Conservation (phyloP, 345 rosid genomes). For the Salix koriyanagi region DNA sequence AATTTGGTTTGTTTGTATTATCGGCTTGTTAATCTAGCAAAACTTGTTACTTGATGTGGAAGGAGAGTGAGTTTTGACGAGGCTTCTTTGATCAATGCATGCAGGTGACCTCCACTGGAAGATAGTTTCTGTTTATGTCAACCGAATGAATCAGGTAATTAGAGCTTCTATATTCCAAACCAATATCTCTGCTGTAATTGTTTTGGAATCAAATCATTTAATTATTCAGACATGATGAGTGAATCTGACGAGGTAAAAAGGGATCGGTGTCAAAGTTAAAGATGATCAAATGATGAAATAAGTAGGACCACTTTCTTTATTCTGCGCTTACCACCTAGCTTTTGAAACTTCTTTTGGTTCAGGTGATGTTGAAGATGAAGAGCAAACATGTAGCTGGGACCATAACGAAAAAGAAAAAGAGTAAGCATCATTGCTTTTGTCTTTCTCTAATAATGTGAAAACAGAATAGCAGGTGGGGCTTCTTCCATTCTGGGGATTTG, state of each 20-base stretch:
- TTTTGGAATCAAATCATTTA: conserved; percentile 4
- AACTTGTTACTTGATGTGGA: background rate
- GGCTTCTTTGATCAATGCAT: conserved; percentile 29
- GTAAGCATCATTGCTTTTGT: conserved; percentile 50
- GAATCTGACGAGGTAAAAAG: conserved; percentile 22
- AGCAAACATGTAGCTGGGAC: conserved; percentile 93
- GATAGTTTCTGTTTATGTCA: conserved; percentile 81
- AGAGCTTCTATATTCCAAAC: background rate
- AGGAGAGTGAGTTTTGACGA: background rate
- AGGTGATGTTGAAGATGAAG: conserved; percentile 99
- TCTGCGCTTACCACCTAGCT: conserved; percentile 17
- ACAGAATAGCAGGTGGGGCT: conserved; percentile 42
- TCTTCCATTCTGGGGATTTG: conserved; percentile 78
- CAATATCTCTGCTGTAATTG: background rate
- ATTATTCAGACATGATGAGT: conserved; percentile 45
- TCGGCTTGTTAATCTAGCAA: background rate
- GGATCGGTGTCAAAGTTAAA: conserved; percentile 24
- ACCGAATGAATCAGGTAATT: conserved; percentile 70
- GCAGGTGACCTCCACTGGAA: conserved; percentile 99
- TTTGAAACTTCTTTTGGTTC: conserved; percentile 37
- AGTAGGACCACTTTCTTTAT: conserved; percentile 14
- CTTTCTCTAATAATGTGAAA: conserved; percentile 45
- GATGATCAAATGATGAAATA: conserved; percentile 29
- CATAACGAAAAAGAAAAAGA: conserved; percentile 95
- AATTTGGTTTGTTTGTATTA: background rate